Base-by-base conservation (phyloP, 441 rosid species). In the Adansonia madagascariensis region DNA sequence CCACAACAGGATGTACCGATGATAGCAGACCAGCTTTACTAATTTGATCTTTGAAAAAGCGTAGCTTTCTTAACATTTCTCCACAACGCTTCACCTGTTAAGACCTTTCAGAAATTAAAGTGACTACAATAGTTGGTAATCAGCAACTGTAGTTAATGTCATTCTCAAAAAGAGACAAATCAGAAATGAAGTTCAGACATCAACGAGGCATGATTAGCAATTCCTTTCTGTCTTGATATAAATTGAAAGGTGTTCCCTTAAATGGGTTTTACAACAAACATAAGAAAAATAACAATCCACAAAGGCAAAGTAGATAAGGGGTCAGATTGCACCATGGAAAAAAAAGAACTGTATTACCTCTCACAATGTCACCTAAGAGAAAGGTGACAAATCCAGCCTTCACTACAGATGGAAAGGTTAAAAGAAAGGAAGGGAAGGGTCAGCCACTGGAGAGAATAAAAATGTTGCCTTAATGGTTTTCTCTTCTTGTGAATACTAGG, bases 31-130 rank as follows among this genome's bases (percentile, higher is more conserved):
- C 92, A 77, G 99, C 97, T 87, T 93, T 97, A 75, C 73, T 86
- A 72, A 92, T 92, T 90, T 96, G 99, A 80, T 96, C 99, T 87
- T 87, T 96, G 78, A 96, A 84, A 86, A 91, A 92, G 8, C 92
- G 89, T 46, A 97, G 88, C 87, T 97, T 97, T 83, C 99, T 91
- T 61, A 98, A 93, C 98, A 94, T 97, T 85, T 97, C 99, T 73
- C 97, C 98, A 15, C 99, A 97, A 75, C 98, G 88, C 82, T 97
- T 97, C 69, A 94, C 98, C 99, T 97, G 83, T 80, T 57, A 83
- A 82, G 74, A 69, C 69, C 80, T 75, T 82, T 62, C 75, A 78
- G 75, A 53, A 73, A 82, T 78, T 76, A 73, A 22, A 82, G 83
- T 39, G 53, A 80, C 75, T 62, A 79, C 24, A 24, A 24, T 24